These are phyloP conservation scores for Helotiales sp. DNA, from an alignment of 2,329 filamentous ascomycete species.

Conservation along the genomic window DNA sequence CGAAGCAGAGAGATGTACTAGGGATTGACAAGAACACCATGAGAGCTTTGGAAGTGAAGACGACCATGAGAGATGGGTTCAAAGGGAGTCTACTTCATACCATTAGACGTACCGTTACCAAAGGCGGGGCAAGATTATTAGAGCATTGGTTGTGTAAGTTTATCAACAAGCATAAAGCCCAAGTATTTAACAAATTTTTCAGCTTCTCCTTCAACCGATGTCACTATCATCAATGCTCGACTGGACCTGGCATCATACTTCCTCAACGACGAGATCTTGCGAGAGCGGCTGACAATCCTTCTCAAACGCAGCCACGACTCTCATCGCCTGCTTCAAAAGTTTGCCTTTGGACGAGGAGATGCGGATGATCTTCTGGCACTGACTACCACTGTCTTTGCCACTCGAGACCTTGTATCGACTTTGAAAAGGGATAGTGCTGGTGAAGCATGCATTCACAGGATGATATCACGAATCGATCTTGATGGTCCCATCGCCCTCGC, in stretches of 20 bases:
- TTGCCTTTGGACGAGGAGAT: conserved; percentile 88
- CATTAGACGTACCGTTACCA: conserved; percentile 86
- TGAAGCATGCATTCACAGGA: conserved; percentile 41
- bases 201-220: conserved; percentile 84
- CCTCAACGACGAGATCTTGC: conserved; percentile 63
- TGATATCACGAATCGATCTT: conserved; percentile 63
- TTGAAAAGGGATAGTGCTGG: conserved; percentile 35
- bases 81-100: conserved; percentile 87
- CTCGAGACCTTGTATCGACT: conserved; percentile 61
- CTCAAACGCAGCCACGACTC: conserved; percentile 80
- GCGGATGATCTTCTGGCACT: conserved; percentile 86
- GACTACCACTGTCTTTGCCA: conserved; percentile 76
- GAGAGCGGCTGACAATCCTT: conserved; percentile 67
- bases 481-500: conserved; percentile 68
- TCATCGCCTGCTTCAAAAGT: conserved; percentile 88
- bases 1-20: conserved; percentile 80
- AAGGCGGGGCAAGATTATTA: conserved; percentile 82
- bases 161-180: background rate
- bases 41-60: conserved; percentile 83
- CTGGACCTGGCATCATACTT: conserved; percentile 82
- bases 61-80: conserved; percentile 77
- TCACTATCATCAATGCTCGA: conserved; percentile 74
- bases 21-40: conserved; percentile 89
- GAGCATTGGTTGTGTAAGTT: conserved; percentile 74
- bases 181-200: conserved; percentile 7